Evolutionary conservation across 345 rosid genomes (phyloP).

Genomic region (Eucalyptus pauciflora): DNA sequence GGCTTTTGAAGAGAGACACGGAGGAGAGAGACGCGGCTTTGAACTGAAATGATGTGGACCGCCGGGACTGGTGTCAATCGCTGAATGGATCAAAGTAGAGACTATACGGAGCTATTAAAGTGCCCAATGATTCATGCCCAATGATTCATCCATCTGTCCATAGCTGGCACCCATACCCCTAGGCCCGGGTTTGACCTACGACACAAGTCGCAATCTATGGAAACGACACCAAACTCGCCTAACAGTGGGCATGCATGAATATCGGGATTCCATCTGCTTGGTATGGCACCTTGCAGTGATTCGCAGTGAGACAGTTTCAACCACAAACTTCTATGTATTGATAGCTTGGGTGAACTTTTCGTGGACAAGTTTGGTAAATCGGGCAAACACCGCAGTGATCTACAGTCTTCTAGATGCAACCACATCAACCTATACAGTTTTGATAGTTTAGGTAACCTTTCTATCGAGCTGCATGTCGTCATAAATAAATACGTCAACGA

Average conservation of each 20-base stretch:
- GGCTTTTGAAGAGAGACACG: too few species aligned
- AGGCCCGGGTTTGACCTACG: accelerated
- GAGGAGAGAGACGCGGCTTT: too few species aligned
- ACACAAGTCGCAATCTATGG: neutral
- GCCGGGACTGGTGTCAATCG: too few species aligned
- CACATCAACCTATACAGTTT: accelerated
- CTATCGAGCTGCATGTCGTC: accelerated
- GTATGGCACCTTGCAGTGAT: neutral
- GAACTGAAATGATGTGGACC: too few species aligned
- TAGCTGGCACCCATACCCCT: accelerated
- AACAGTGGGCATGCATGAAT: neutral
- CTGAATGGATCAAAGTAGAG: too few species aligned
- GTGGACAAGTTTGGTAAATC: neutral
- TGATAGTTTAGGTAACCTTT: neutral
- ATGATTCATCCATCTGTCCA: accelerated
- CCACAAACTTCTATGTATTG: accelerated
- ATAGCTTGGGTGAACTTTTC: neutral
- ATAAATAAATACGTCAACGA: accelerated
- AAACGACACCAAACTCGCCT: neutral
- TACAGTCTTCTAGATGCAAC: accelerated
- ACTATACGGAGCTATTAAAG: too few species aligned
- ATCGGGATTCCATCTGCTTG: neutral
- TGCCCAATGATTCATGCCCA: too few species aligned
- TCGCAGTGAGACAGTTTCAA: neutral
- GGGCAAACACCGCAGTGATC: neutral